Base-by-base conservation (phyloP, 2,329 filamentous ascomycete species). In the Cladosporium velox region DNA sequence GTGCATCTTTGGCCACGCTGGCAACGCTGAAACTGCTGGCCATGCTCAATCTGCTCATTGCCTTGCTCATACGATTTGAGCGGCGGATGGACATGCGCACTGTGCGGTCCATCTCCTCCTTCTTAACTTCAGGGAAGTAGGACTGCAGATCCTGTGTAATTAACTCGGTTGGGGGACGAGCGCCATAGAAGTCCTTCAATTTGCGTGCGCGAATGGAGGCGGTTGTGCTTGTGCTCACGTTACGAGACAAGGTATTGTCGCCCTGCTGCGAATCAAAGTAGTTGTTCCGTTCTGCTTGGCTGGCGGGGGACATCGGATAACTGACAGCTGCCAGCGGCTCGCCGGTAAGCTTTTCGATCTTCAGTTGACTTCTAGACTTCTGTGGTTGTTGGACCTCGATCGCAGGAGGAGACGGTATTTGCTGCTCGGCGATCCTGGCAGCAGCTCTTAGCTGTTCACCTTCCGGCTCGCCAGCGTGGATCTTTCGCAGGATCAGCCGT, bases 101-200 rank as follows among this genome's bases (percentile, higher is more conserved):
- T 0, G 95, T 98, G 72, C 93, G 91, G 78, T 98, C 95, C 76
- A 99, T 97, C 72, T 96, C 92, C 76, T 97, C 93, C 65, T 92
- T 89, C 59, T 93, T 89, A 73, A 98, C 94, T 74, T 96, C 93
- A 0, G 95, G 95, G 84, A 99, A 99, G 82, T 98, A 99, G 0
- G 93, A 96, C 1, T 92, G 95, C 67, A 99, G 83, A 76, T 99
- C 95, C 26, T 95, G 96, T 30, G 94, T 94, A 75, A 99, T 99
- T 76, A 99, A 87, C 81, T 99, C 95, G 80, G 94, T 98, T 1
- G 95, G 95, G 21, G 95, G 95, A 72, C 95, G 86, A 70, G 95
- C 89, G 38, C 94, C 94, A 73, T 96, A 95, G 79, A 98, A 98
- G 70, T 91, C 90, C 70, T 91, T 88, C 55, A 93, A 82, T 32